A percentile compares a stretch with the other conserved stretches of the same genome.
Conservation (phyloP, 2,329 filamentous ascomycete species). For the Rutstroemia sp. region DNA sequence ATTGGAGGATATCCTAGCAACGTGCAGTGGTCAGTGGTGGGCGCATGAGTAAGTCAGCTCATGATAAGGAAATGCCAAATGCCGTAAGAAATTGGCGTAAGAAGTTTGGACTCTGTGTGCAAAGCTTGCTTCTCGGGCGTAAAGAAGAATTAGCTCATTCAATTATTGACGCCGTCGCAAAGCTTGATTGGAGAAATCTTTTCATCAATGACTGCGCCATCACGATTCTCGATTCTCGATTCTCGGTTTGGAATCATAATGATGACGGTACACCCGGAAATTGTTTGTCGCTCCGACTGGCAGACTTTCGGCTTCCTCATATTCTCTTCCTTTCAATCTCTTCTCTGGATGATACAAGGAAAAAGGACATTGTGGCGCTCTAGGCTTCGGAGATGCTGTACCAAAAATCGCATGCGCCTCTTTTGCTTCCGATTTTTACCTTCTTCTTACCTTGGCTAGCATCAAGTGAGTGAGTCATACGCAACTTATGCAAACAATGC, state of each 20-base stretch:
- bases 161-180: not conserved
- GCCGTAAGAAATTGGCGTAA: not conserved
- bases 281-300: not conserved
- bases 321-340: no score
- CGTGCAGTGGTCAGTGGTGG: not conserved
- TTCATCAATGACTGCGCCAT: no score
- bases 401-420: not conserved
- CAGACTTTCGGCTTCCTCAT: not conserved
- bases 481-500: not conserved
- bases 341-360: not conserved
- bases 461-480: no score
- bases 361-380: not conserved
- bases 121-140: no score
- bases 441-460: no score
- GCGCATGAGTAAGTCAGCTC: not conserved
- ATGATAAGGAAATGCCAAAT: not conserved
- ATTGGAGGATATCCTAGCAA: not conserved
- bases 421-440: not conserved
- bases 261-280: no score
- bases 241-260: no score
- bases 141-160: not conserved
- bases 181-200: no score
- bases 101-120: not conserved
- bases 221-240: no score
- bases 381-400: not conserved